Evolutionary conservation across 768 basidiomycete genomes (phyloP).

Genomic region (Lactarius akahatsu): DNA sequence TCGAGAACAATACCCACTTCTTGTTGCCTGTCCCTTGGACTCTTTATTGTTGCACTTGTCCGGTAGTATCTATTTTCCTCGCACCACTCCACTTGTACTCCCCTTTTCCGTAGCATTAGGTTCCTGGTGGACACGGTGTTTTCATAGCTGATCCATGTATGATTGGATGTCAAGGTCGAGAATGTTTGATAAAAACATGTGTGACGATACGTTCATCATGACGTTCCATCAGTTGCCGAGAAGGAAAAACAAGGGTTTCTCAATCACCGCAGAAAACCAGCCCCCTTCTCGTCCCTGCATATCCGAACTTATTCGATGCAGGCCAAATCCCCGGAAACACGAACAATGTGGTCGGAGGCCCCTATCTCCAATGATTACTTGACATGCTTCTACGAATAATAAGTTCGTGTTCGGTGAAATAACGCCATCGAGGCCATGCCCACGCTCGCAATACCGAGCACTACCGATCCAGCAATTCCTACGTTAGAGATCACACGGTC

Average conservation of each 20-base stretch:
- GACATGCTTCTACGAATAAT: slow-evolving; percentile 23
- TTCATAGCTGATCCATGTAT: slow-evolving; percentile 30
- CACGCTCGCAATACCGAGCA: slow-evolving; percentile 18
- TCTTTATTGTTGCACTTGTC: slow-evolving; percentile 28
- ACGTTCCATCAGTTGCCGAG: slow-evolving; percentile 4
- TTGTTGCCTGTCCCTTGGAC: slow-evolving; percentile 36
- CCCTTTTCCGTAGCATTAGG: slow-evolving; percentile 29
- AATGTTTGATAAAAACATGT: slow-evolving; percentile 20
- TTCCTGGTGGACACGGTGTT: slow-evolving; percentile 31
- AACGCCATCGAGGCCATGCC: slow-evolving; percentile 29
- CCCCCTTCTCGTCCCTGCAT: slow-evolving; percentile 24
- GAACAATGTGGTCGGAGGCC: slow-evolving; percentile 19
- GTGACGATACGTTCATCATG: slow-evolving; percentile 20
- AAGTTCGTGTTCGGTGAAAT: slow-evolving; percentile 27
- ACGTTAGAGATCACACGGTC: slow-evolving; percentile 53
- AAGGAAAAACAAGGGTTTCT: slow-evolving; percentile 12
- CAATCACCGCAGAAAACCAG: slow-evolving; percentile 28
- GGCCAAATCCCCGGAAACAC: slow-evolving; percentile 27
- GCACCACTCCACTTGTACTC: slow-evolving; percentile 27
- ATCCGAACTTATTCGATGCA: slow-evolving; percentile 19
- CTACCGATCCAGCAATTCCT: slow-evolving; percentile 36
- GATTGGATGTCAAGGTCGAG: slow-evolving; percentile 26
- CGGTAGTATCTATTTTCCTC: slow-evolving; percentile 23
- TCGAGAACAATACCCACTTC: slow-evolving; percentile 37
- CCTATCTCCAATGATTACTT: slow-evolving; percentile 29